Percentiles rank a stretch among this genome's conserved stretches.
phyloP scores from a whole-genome alignment of 306 rosid species.

The Sicyos edulis region DNA sequence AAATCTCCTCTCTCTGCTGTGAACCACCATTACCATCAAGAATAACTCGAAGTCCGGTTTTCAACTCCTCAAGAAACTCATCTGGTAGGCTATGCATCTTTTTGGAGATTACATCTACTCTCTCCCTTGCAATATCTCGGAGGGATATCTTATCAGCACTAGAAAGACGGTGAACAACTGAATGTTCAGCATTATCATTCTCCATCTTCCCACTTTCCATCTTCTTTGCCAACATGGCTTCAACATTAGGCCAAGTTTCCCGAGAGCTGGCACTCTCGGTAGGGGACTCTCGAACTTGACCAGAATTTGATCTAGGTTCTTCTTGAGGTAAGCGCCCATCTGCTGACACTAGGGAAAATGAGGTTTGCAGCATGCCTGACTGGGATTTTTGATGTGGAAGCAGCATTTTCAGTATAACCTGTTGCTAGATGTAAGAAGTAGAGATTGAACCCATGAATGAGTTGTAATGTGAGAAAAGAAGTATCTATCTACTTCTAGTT shows the following conservation, averaged over 20 bases:
- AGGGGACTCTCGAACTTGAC: constrained; percentile 67
- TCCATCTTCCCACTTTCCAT: constrained; percentile 71
- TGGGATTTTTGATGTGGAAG: constrained; percentile 86
- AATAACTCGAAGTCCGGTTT: constrained; percentile 61
- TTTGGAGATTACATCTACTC: constrained; percentile 69
- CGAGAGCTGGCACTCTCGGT: constrained; percentile 91
- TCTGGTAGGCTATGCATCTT: constrained; percentile 76
- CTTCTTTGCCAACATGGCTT: constrained; percentile 58
- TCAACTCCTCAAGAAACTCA: constrained; percentile 72
- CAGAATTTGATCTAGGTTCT: constrained; percentile 70
- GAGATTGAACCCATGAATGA: constrained; percentile 49
- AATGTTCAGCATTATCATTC: constrained; percentile 66
- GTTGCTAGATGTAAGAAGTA: constrained; percentile 47
- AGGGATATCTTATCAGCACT: constrained; percentile 72
- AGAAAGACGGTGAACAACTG: constrained; percentile 66
- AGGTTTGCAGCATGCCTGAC: constrained; percentile 60
- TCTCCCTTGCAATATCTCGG: constrained; percentile 77
- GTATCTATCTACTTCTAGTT: constrained; percentile 1
- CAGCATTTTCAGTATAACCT: constrained; percentile 46
- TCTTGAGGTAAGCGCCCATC: constrained; percentile 73
- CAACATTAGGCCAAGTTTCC: constrained; percentile 79
- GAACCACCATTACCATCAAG: constrained; percentile 89
- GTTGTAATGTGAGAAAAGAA: background rate
- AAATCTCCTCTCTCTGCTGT: constrained; percentile 83
- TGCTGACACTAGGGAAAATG: constrained; percentile 66